Conservation (phyloP, 495 filamentous ascomycete species). For the Chaetomium cochliodes region DNA sequence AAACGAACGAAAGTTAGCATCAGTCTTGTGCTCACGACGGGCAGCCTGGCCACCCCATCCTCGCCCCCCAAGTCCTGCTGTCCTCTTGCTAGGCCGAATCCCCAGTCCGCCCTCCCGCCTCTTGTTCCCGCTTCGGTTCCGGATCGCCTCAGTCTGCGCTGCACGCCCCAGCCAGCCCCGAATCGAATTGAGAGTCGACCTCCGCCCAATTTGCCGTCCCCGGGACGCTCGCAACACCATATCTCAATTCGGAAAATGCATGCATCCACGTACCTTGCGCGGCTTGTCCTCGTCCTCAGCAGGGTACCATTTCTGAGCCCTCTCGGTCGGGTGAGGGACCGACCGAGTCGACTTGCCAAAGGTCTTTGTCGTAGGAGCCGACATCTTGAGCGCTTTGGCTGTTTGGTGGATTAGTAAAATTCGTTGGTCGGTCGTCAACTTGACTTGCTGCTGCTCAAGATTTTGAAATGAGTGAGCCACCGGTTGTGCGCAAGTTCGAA, state of each 20-base stretch:
- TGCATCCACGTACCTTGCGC: slow-evolving; percentile 76
- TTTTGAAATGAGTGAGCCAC: slow-evolving; percentile 38
- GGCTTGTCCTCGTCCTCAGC: slow-evolving; percentile 86
- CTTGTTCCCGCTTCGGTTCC: slow-evolving; percentile 6
- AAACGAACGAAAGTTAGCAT: slow-evolving; percentile 33
- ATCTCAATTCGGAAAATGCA: slow-evolving; percentile 16
- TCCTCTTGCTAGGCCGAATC: slow-evolving; percentile 13
- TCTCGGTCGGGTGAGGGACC: slow-evolving; percentile 77
- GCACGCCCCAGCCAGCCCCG: slow-evolving; percentile 17
- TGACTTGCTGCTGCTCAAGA: slow-evolving; percentile 37
- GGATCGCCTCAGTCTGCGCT: background rate
- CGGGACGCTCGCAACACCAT: slow-evolving; percentile 15
- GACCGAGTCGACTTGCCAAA: slow-evolving; percentile 96
- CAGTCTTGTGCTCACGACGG: background rate
- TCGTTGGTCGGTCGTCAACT: slow-evolving; percentile 41
- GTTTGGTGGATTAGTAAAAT: slow-evolving; percentile 42
- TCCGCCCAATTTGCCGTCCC: slow-evolving; percentile 23
- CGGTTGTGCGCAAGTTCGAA: slow-evolving; percentile 40
- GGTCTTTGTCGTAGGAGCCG: slow-evolving; percentile 77
- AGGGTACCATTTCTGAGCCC: slow-evolving; percentile 99
- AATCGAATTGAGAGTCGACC: slow-evolving; percentile 14
- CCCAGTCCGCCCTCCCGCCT: background rate
- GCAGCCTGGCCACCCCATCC: background rate
- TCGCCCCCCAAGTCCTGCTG: background rate
- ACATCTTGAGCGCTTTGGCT: slow-evolving; percentile 59